Conservation (phyloP, 1,139 yeast genomes). For the Suhomyces chickasaworum region DNA sequence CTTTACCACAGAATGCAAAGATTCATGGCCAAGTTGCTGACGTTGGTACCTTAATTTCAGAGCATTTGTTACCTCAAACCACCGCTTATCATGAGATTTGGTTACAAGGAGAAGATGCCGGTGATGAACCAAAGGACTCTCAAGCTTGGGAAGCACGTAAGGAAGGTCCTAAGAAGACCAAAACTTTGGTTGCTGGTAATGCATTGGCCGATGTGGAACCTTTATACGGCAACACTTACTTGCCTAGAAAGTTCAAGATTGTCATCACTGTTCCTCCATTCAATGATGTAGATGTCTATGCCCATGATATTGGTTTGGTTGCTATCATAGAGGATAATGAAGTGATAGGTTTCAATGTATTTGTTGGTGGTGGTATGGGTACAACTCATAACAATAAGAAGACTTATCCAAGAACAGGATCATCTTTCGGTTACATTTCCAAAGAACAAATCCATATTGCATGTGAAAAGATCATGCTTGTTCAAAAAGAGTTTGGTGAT, state of each 20-base stretch:
- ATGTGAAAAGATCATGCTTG: conserved; percentile 90
- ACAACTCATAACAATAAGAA: conserved; percentile 94
- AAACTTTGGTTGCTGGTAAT: conserved; percentile 83
- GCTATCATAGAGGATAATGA: conserved; percentile 76
- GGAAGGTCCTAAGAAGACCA: conserved; percentile 77
- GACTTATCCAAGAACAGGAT: conserved; percentile 95
- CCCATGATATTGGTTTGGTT: conserved; percentile 90
- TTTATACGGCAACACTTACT: conserved; percentile 78
- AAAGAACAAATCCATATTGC: conserved; percentile 71
- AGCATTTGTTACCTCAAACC: conserved; percentile 82
- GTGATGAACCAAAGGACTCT: conserved; percentile 67
- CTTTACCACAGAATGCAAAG: conserved; percentile 81
- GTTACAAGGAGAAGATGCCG: conserved; percentile 84
- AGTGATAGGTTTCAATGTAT: conserved; percentile 77
- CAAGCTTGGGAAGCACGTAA: conserved; percentile 73
- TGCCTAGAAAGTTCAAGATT: conserved; percentile 95
- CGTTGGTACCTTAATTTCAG: conserved; percentile 68
- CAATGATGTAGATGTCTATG: conserved; percentile 96
- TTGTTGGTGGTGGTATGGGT: conserved; percentile 99
- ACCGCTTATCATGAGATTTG: conserved; percentile 97
- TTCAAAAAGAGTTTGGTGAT: conserved; percentile 95
- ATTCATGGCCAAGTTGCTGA: conserved; percentile 75
- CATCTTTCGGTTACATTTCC: conserved; percentile 75
- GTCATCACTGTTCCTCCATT: conserved; percentile 95
- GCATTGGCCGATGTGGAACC: conserved; percentile 88